These are phyloP conservation scores for Apophysomyces ossiformis DNA, from an alignment of 371 early-diverging fungal species.

Conservation along the genomic window DNA sequence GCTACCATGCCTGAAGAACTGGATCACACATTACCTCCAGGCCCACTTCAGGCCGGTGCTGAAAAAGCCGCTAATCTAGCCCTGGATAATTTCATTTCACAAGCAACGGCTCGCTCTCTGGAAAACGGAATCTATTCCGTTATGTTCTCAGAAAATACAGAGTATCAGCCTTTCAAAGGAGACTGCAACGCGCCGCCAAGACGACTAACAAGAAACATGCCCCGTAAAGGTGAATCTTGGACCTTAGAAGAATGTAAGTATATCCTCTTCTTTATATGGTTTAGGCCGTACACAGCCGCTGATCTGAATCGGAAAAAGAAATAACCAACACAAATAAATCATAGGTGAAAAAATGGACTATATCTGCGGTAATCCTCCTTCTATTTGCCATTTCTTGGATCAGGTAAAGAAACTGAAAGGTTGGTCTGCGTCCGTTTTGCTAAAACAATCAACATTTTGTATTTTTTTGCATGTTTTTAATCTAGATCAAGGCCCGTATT, in stretches of 20 bases:
- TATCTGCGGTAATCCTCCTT: constrained; percentile 72
- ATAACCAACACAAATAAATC: neutral
- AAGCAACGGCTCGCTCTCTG: constrained; percentile 27
- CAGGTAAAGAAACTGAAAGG: constrained; percentile 20
- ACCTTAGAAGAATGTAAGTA: constrained; percentile 59
- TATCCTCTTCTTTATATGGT: neutral
- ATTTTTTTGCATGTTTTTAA: neutral
- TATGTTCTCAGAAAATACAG: constrained; percentile 47
- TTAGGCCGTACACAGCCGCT: too few species aligned
- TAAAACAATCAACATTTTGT: neutral
- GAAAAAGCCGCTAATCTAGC: constrained; percentile 20
- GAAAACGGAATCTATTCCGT: constrained; percentile 50
- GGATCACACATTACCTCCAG: neutral
- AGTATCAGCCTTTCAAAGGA: constrained; percentile 63
- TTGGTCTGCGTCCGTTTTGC: neutral
- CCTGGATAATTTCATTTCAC: constrained; percentile 23
- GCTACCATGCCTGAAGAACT: constrained; percentile 31
- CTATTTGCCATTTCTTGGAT: constrained; percentile 63
- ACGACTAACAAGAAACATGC: constrained; percentile 55
- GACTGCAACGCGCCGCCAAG: constrained; percentile 61
- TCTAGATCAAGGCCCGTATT: constrained; percentile 47
- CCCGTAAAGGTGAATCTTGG: constrained; percentile 61
- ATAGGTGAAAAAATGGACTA: constrained; percentile 61
- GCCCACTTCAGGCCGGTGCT: constrained; percentile 36
- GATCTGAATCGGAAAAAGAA: neutral